phyloP scores from a whole-genome alignment of 805 yeast species.

The Barnettozyma sp. region DNA sequence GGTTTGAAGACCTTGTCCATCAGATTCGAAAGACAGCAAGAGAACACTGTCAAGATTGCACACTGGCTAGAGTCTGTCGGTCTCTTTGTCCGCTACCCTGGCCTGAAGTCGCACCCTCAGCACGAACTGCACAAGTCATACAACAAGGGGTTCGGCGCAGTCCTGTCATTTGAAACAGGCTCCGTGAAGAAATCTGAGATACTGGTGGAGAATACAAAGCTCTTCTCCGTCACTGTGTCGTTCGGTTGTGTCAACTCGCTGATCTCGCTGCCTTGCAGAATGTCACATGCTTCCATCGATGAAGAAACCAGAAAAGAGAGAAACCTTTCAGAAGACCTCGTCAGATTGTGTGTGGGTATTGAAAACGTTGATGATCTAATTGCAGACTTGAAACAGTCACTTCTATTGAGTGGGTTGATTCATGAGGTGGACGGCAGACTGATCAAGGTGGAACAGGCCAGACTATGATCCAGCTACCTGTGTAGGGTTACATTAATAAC shows the following conservation, averaged over 20 bases:
- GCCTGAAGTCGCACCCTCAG: constrained; percentile 75
- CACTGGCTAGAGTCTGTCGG: constrained; percentile 61
- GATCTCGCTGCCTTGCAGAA: constrained; percentile 88
- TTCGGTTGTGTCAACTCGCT: constrained; percentile 92
- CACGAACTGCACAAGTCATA: constrained; percentile 69
- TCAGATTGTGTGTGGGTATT: constrained; percentile 87
- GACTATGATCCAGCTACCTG: constrained; percentile 14
- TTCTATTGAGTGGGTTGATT: constrained; percentile 56
- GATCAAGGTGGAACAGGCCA: constrained; percentile 16
- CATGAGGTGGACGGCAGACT: constrained; percentile 26
- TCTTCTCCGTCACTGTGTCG: constrained; percentile 86
- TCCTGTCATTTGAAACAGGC: constrained; percentile 84
- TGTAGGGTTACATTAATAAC: too few relatives aligned
- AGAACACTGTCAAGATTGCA: constrained; percentile 70
- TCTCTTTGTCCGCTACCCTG: constrained; percentile 73
- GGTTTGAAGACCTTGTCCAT: constrained; percentile 86
- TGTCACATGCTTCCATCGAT: constrained; percentile 97
- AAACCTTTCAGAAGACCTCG: constrained; percentile 86
- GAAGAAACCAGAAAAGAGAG: constrained; percentile 81
- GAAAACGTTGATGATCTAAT: constrained; percentile 78
- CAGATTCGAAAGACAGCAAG: constrained; percentile 83
- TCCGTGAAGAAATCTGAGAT: constrained; percentile 54
- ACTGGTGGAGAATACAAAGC: constrained; percentile 66
- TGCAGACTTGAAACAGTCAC: constrained; percentile 68
- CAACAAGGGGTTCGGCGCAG: constrained; percentile 86